Evolutionary conservation across 163 green algal genomes (phyloP).

Genomic region (Prototheca wickerhamii): DNA sequence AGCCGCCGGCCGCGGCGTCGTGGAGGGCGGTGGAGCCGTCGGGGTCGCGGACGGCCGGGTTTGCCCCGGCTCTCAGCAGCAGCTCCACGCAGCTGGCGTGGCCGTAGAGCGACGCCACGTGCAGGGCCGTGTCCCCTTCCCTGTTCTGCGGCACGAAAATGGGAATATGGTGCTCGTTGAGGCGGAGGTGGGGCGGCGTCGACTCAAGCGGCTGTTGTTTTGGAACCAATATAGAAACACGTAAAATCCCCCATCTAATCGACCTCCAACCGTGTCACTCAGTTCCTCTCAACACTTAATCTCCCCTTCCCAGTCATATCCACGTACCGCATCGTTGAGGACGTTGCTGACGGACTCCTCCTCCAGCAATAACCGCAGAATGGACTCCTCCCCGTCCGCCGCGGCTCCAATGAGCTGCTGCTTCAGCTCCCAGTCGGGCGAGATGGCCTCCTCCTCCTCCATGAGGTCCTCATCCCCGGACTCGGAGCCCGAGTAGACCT

Average conservation of each 20-base stretch:
- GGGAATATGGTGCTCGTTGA: no score
- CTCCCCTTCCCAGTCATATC: no score
- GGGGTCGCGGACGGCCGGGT: slow-evolving; percentile 28
- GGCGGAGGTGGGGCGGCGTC: no score
- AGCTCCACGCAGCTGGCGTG: slow-evolving; percentile 35
- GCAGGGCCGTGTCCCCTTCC: slow-evolving; percentile 60
- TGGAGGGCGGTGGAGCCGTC: slow-evolving; percentile 42
- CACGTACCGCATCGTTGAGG: background rate
- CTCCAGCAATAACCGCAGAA: background rate
- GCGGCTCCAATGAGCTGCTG: background rate
- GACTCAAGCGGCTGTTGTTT: no score
- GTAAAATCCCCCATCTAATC: no score
- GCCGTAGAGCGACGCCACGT: slow-evolving; percentile 60
- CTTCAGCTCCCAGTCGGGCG: no score
- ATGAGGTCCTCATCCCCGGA: background rate
- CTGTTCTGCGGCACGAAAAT: no score
- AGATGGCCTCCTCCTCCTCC: background rate
- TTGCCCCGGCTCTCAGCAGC: slow-evolving; percentile 39
- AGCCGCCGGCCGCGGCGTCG: slow-evolving; percentile 56
- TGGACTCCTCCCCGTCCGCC: background rate
- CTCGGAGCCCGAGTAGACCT: background rate
- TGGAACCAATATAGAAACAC: no score
- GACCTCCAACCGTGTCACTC: no score
- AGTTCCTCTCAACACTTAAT: no score
- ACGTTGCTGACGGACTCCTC: background rate